Percentiles rank a stretch among this genome's conserved stretches.
Evolutionary conservation across 192 early-diverging fungal genomes (phyloP).

Genomic region (Backusella tarrabulga): DNA sequence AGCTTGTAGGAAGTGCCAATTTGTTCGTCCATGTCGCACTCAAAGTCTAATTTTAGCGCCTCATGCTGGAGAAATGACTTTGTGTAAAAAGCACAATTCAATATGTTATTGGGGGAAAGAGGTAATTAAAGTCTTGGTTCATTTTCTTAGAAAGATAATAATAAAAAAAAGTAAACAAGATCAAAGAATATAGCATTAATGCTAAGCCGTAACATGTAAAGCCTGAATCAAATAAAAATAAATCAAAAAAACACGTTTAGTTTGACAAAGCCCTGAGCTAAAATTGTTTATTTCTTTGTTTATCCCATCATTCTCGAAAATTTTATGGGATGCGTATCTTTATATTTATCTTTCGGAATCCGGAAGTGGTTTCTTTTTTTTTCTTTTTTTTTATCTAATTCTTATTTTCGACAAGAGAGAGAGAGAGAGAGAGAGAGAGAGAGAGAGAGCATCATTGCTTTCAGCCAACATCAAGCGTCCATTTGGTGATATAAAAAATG

Average conservation of each 20-base stretch:
- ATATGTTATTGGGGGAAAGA: no score
- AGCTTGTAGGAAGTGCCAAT: not conserved
- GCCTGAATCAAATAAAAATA: no score
- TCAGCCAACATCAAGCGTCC: not conserved
- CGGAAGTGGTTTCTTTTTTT: not conserved
- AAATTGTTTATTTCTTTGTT: not conserved
- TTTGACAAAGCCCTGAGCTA: not conserved
- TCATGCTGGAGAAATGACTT: no score
- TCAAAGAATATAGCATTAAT: no score
- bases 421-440: no score
- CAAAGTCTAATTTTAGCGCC: no score
- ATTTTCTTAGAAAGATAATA: no score
- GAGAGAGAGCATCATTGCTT: not conserved
- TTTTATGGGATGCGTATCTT: not conserved
- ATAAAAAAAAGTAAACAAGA: no score
- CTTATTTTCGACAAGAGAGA: not conserved
- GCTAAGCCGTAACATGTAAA: no score
- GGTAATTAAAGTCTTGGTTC: no score
- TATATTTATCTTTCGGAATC: not conserved
- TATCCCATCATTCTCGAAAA: not conserved
- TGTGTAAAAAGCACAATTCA: no score
- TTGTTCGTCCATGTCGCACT: not conserved
- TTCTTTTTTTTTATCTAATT: not conserved
- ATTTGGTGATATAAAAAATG: not conserved
- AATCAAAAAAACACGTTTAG: no score